Evolutionary conservation across 306 rosid species (phyloP).

Genomic region (Cicer bijugum): DNA sequence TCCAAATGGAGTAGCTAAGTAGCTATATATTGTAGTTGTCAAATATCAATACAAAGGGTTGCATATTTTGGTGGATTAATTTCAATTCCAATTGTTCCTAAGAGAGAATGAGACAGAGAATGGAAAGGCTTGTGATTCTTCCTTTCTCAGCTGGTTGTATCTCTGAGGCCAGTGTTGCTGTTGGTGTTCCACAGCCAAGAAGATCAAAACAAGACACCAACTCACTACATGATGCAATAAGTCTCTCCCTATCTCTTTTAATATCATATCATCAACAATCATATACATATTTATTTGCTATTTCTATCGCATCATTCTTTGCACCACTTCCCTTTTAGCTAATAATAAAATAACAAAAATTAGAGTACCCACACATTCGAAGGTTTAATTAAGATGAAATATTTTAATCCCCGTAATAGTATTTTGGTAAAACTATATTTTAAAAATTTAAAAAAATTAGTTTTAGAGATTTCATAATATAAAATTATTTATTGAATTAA

Average conservation of each 20-base stretch:
- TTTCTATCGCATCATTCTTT: not conserved
- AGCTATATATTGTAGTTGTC: slow-evolving; percentile 45
- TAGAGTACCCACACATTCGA: too few species aligned
- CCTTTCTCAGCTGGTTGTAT: slow-evolving; percentile 88
- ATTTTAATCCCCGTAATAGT: too few species aligned
- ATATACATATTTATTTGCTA: not conserved
- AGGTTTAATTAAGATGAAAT: too few species aligned
- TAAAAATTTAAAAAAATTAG: too few species aligned
- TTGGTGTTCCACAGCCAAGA: slow-evolving; percentile 63
- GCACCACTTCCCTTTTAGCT: not conserved
- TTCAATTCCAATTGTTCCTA: slow-evolving; percentile 24
- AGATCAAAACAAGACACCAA: slow-evolving; percentile 59
- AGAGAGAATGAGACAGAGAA: slow-evolving; percentile 68
- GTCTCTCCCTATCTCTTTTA: slow-evolving; percentile 56
- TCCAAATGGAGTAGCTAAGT: slow-evolving; percentile 27
- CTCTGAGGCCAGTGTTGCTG: slow-evolving; percentile 87
- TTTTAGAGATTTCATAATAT: too few species aligned
- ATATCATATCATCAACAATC: slow-evolving; percentile 6
- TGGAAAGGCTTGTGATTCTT: slow-evolving; percentile 94
- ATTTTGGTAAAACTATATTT: too few species aligned
- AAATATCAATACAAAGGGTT: slow-evolving; percentile 36
- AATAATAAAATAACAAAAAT: not conserved
- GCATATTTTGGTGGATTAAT: slow-evolving; percentile 45
- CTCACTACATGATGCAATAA: slow-evolving; percentile 56
- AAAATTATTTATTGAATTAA: too few species aligned